A percentile compares a stretch with the other conserved stretches of the same genome.
Evolutionary conservation across 306 rosid genomes (phyloP).

Genomic region (Fragaria vesca): DNA sequence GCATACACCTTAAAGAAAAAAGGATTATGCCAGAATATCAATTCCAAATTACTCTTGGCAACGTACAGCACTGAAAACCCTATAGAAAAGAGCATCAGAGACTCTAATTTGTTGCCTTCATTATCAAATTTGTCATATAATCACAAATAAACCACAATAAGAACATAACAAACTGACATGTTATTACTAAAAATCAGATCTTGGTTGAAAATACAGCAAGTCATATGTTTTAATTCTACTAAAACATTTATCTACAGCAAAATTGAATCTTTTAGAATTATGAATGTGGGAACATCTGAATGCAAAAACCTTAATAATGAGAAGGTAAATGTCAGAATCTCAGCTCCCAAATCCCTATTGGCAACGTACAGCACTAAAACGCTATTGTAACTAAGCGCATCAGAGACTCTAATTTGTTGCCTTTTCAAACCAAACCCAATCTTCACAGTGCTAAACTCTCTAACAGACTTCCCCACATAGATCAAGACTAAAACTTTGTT

Average conservation of each 20-base stretch:
- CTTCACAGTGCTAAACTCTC: neutral
- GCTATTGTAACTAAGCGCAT: constrained; percentile 43
- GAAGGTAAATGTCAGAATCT: constrained; percentile 60
- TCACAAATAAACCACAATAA: neutral
- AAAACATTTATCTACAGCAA: neutral
- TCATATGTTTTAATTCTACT: no score
- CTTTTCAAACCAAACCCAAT: constrained; percentile 13
- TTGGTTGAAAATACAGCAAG: neutral
- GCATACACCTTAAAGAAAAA: constrained; percentile 39
- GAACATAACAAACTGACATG: neutral
- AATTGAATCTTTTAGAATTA: neutral
- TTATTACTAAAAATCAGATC: neutral
- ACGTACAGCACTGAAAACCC: constrained; percentile 20
- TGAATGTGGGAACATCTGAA: constrained; percentile 58
- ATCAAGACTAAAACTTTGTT: neutral
- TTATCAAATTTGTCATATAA: neutral
- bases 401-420: constrained; percentile 99
- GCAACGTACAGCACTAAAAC: constrained; percentile 95
- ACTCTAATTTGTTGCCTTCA: constrained; percentile 14
- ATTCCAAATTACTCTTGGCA: constrained; percentile 5
- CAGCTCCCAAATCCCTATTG: constrained; percentile 54
- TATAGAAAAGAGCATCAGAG: constrained; percentile 12
- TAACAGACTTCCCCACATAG: neutral
- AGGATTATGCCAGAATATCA: constrained; percentile 5
- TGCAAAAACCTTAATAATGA: constrained; percentile 44